Conservation (phyloP, 345 rosid species). For the Acer negundo region DNA sequence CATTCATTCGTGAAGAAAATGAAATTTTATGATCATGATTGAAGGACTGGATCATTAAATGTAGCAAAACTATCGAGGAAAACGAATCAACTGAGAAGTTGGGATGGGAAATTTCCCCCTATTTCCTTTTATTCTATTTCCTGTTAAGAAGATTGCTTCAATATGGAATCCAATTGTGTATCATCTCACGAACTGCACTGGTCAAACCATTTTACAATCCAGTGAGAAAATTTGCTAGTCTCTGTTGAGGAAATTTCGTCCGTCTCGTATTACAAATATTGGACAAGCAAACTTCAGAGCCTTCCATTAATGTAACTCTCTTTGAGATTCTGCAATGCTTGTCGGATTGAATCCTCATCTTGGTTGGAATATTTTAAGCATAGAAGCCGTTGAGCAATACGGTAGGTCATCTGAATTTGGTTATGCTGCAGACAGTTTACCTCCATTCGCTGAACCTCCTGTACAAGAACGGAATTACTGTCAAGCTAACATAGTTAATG, state of each 20-base stretch:
- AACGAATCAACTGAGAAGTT: not conserved
- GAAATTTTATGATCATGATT: too few relatives aligned
- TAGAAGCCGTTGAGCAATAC: conserved; percentile 61
- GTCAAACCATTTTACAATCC: not conserved
- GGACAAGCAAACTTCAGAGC: conserved; percentile 22
- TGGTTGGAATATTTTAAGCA: conserved; percentile 77
- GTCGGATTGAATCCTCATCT: conserved; percentile 63
- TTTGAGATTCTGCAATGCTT: conserved; percentile 66
- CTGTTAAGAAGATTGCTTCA: not conserved
- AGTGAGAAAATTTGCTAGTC: too few relatives aligned
- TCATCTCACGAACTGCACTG: not conserved
- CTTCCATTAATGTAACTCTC: conserved; percentile 49
- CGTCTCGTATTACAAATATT: not conserved
- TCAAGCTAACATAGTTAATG: not conserved
- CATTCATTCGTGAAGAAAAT: too few relatives aligned
- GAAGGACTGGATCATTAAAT: not conserved
- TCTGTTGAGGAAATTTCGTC: not conserved
- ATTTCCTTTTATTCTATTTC: too few relatives aligned
- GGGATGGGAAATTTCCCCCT: not conserved
- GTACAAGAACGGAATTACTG: conserved; percentile 16
- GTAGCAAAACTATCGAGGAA: not conserved
- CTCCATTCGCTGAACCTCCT: conserved; percentile 74
- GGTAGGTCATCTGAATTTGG: conserved; percentile 47
- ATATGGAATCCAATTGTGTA: not conserved
- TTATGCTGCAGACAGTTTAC: conserved; percentile 53